A percentile compares a stretch with the other conserved stretches of the same genome.
These are phyloP conservation scores for Aspergillus brasiliensis DNA, from an alignment of 2,329 filamentous ascomycete genomes.

Conservation along the genomic window DNA sequence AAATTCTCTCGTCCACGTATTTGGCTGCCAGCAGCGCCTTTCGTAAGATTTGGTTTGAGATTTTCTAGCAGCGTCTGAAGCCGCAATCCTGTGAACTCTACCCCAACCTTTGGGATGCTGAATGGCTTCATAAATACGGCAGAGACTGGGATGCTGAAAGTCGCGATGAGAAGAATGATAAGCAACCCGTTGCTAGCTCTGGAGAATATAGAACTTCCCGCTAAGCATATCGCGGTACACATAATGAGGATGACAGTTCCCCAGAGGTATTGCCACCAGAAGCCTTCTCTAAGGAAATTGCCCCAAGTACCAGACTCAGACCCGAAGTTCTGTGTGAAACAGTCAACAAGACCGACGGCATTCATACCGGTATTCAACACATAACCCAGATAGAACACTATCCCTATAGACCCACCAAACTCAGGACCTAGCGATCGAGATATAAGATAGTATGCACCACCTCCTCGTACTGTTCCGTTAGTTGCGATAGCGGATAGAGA, in stretches of 20 bases:
- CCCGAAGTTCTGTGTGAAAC: conserved; percentile 74
- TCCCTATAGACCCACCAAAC: conserved; percentile 84
- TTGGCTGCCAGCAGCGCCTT: conserved; percentile 63
- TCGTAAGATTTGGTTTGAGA: conserved; percentile 67
- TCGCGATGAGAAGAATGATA: conserved; percentile 69
- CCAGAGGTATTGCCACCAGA: conserved; percentile 77
- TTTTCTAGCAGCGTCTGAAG: conserved; percentile 72
- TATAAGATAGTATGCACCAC: conserved; percentile 86
- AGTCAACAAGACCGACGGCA: conserved; percentile 82
- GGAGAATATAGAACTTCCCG: conserved; percentile 78
- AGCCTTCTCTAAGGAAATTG: conserved; percentile 66
- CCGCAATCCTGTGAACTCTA: conserved; percentile 78
- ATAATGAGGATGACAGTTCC: conserved; percentile 69
- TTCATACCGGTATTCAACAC: conserved; percentile 87
- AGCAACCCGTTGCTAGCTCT: conserved; percentile 77
- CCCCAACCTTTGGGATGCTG: conserved; percentile 59
- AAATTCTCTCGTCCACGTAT: conserved; percentile 69
- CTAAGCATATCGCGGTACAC: conserved; percentile 75
- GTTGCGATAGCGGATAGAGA: conserved; percentile 87
- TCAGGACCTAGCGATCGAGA: conserved; percentile 83
- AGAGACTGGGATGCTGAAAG: conserved; percentile 81
- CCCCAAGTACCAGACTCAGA: conserved; percentile 57
- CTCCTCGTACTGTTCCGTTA: conserved; percentile 84
- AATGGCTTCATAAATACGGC: conserved; percentile 70
- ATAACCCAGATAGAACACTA: conserved; percentile 89